Conservation (phyloP, 441 rosid species). For the Brassica balearica region DNA sequence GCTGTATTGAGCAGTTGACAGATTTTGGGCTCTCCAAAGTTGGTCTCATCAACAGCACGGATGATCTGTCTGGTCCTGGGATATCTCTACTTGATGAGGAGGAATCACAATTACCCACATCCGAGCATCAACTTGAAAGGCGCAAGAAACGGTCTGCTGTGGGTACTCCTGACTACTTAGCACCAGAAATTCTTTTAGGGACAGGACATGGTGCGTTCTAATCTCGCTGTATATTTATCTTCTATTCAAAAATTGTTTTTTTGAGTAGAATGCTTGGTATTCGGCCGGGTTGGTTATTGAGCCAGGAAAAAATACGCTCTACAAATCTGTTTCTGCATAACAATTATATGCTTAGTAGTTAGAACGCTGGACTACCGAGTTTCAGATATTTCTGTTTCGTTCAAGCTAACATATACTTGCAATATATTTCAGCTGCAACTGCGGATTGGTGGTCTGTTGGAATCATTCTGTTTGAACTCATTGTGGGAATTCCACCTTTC, state of each 20-base stretch:
- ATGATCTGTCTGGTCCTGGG: slow-evolving; percentile 97
- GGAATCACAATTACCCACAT: slow-evolving; percentile 63
- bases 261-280: slow-evolving; percentile 21
- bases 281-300: slow-evolving; percentile 26
- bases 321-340: slow-evolving; percentile 1
- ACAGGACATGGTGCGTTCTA: slow-evolving; percentile 95
- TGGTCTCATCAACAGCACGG: slow-evolving; percentile 99
- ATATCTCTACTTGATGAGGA: slow-evolving; percentile 91
- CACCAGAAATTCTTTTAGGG: slow-evolving; percentile 99
- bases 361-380: neutral
- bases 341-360: neutral
- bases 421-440: slow-evolving; percentile 72
- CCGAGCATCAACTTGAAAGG: slow-evolving; percentile 79
- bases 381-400: slow-evolving; percentile 10
- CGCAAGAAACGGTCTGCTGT: slow-evolving; percentile 98
- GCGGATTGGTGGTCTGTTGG: slow-evolving; percentile 99
- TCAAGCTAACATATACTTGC: slow-evolving; percentile 21
- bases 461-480: slow-evolving; percentile 89
- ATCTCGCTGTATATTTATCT: slow-evolving; percentile 33
- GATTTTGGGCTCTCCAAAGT: slow-evolving; percentile 99
- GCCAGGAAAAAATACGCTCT: slow-evolving; percentile 25
- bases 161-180: slow-evolving; percentile 99
- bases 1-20: slow-evolving; percentile 76
- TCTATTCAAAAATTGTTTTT: slow-evolving; percentile 25
- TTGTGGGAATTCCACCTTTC: slow-evolving; percentile 99